Evolutionary conservation across 2,329 filamentous ascomycete species (phyloP), one percentile per base, ranked within the genome.

Genomic region (Diaporthe destruens): DNA sequence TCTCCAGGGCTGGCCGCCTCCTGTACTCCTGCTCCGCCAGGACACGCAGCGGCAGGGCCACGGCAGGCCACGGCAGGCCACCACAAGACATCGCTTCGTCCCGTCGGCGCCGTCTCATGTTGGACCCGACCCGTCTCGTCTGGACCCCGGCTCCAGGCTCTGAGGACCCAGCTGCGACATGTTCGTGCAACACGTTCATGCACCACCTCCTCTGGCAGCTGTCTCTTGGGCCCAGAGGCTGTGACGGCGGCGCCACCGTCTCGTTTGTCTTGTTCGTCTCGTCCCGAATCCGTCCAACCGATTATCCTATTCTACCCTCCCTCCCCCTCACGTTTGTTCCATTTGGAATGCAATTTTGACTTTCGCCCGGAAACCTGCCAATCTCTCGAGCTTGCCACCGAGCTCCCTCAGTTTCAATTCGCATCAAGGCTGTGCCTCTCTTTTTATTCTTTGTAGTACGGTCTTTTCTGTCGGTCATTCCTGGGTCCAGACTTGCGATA

Each of bases 401-500:
- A 53, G 32, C 61, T 53, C 32, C 44, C 53, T 39, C 51, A 39
- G 47, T 66, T 66, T 39, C 61, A 66, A 66, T 71, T 65, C 57
- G 42, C 53, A n/a, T 55, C 47, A 63, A 70, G 71, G 71, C 71
- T 72, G 71, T 70, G 71, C 71, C 71, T 72, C 59, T 49, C 39
- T 25, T 68, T 68, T 55, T 42, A 32, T 36, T 49, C 54, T 51
- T 56, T 70, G 67, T 55, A 23, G 63, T 72, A 61, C 65, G 12
- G 20, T 55, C 55, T 63, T 34, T 67, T 34, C 49, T 71, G 69
- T 66, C 29, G 25, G 32, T 61, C 55, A 32, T 47, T 63, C 56
- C 18, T 25, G 18, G n/a, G 25, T 59, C 36, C 32, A 49, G 42
- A n/a, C 32, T 71, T 65, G 42, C 47, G 53, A 61, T 47, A 55